These are phyloP conservation scores for Sugiyamaella valdiviana DNA, from an alignment of 805 yeast species.

Conservation along the genomic window DNA sequence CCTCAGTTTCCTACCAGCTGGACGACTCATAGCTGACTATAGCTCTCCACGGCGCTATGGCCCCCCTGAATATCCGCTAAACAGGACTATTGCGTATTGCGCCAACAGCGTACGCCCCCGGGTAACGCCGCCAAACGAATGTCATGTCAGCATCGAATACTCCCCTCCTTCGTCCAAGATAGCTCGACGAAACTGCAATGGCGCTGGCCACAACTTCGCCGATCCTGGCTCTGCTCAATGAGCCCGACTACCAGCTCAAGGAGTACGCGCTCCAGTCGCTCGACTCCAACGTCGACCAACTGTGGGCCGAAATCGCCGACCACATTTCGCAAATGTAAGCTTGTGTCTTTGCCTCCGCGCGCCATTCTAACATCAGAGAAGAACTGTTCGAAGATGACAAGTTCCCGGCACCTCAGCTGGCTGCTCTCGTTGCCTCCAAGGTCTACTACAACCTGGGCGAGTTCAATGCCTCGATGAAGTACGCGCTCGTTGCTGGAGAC, in stretches of 20 bases:
- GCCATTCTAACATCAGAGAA: conserved; percentile 39
- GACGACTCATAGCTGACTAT: too few relatives aligned
- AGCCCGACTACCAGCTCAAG: conserved; percentile 70
- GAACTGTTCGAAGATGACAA: conserved; percentile 79
- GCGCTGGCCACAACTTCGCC: conserved; percentile 84
- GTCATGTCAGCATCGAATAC: neutral
- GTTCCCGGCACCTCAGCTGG: conserved; percentile 71
- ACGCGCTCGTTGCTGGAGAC: conserved; percentile 77
- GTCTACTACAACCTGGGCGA: conserved; percentile 90
- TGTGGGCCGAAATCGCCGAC: conserved; percentile 97
- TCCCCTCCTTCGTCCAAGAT: neutral
- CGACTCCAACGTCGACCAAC: conserved; percentile 75
- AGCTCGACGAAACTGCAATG: conserved; percentile 31
- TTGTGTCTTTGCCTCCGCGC: neutral
- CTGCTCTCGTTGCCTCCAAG: conserved; percentile 89
- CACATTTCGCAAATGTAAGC: conserved; percentile 61
- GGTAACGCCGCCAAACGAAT: neutral
- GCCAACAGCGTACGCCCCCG: too few relatives aligned
- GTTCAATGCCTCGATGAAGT: conserved; percentile 82
- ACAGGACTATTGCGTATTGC: neutral
- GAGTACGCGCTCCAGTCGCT: conserved; percentile 79
- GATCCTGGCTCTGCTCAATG: conserved; percentile 80
- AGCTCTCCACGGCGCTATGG: neutral
- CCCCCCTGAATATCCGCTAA: neutral
- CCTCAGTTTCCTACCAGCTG: too few relatives aligned